Base-by-base conservation (phyloP, 169 alveolate species). In the Plasmodium relictum region DNA sequence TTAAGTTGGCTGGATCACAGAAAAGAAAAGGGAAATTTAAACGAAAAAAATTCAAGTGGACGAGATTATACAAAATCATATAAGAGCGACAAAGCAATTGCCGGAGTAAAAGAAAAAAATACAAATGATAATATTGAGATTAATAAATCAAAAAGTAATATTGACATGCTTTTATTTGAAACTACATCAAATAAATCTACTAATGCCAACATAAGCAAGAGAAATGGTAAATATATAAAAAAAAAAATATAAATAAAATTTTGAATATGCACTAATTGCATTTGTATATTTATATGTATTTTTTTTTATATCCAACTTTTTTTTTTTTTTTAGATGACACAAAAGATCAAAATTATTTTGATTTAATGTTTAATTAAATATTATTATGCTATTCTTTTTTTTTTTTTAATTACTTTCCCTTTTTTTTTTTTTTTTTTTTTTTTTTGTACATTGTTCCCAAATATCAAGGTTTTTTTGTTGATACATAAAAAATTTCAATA, bases 161-260 rank as follows among this genome's bases (percentile, higher is more conserved):
- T 80, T 26, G 90, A 80, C 31, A 80, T 80, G 90, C 44, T 80
- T 12, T 18, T 80, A 54, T 80, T 80, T 66, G 90, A 80, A 24
- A 80, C 73, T 14, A 69, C 90, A 9, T 80, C 90, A 5, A 50
- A 80, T 44, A 80, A 80, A 45, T 16, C 71, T 22, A 80, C 12
- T 68, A 37, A 48, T 44, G 71, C 37, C 22, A 71, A 80, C 31
- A 24, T 2, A 52, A 20, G 12, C 72, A 24, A 68, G 9, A 54
- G 48, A 58, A 80, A 65, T 61, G 90, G 90, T 80, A 80, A 45
- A 10, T 16, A 8, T 10, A 71, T 26, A 50, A 45, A 71, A 16
- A 22, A 52, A 12, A 12, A n/a, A n/a, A 50, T 14, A 9, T 10
- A 26, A 10, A 48, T 44, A 20, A 22, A 41, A 6, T 16, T 4